phyloP scores from a whole-genome alignment of 768 basidiomycete genomes.

The Lentinula edodes region DNA sequence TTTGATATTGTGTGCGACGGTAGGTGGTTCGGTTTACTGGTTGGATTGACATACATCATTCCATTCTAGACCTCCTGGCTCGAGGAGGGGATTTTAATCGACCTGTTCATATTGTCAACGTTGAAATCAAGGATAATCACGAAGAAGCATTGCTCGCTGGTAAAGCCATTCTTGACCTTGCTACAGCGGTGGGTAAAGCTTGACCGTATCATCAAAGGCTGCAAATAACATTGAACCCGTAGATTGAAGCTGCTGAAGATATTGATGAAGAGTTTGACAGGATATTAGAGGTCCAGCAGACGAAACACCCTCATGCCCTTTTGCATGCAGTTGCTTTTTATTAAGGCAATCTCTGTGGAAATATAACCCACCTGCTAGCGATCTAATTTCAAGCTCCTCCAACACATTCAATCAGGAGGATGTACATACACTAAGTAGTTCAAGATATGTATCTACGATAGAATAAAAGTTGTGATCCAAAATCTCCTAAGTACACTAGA shows the following conservation, averaged over 20 bases:
- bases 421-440: too few relatives aligned
- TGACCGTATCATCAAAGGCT: slow-evolving; percentile 1
- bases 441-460: too few relatives aligned
- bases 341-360: slow-evolving; percentile 22
- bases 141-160: slow-evolving; percentile 97
- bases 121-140: slow-evolving; percentile 99
- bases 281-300: slow-evolving; percentile 81
- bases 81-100: slow-evolving; percentile 91
- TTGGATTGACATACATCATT: not conserved
- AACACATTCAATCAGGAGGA: too few relatives aligned
- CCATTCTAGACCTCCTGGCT: slow-evolving; percentile 63
- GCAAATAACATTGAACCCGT: slow-evolving; percentile 8
- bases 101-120: slow-evolving; percentile 93
- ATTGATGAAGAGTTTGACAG: slow-evolving; percentile 88
- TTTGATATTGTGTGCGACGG: slow-evolving; percentile 99
- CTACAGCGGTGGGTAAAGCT: slow-evolving; percentile 64
- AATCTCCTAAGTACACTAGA: not conserved
- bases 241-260: slow-evolving; percentile 86
- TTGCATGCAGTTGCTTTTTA: slow-evolving; percentile 92
- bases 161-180: slow-evolving; percentile 89
- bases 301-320: slow-evolving; percentile 87
- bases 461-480: too few relatives aligned
- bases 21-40: slow-evolving; percentile 29
- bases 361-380: too few relatives aligned
- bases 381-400: too few relatives aligned